Evolutionary conservation across 2,329 filamentous ascomycete genomes (phyloP), one percentile per base, ranked within the genome.

Genomic region (Fusarium temperatum): DNA sequence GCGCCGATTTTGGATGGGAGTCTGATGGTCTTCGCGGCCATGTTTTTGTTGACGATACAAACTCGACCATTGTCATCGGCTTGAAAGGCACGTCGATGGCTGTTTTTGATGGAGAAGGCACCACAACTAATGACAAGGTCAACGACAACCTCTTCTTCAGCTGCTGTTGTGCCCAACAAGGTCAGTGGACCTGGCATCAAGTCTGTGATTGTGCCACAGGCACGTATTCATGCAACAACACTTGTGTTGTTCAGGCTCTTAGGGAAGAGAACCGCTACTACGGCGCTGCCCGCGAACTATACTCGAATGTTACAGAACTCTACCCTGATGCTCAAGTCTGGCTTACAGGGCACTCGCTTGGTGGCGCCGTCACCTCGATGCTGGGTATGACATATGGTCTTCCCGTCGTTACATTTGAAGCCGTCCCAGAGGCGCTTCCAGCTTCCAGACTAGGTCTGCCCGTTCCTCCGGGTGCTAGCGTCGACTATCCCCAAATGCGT

Each of bases 61-160:
- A 98, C 82, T 90, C 90, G 41, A 98, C 96, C 3, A 88, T 98
- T 60, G 91, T 98, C 47, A 96, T 98, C 73, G 95, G 94, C 10
- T 84, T 99, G 64, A 99, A 99, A 84, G 96, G 96, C 61, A 98
- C 95, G 1, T 94, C 92, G 3, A 90, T 92, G 5, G 96, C 96
- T 18, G 91, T 98, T 8, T 98, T 98, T 80, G 96, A 98, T 81
- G 96, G 96, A n/a, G 93, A 96, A 42, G 96, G 95, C 58, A 98
- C 96, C 3, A 98, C 96, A 1, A 97, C 95, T 32, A 98, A 98
- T 76, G 96, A 99, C 84, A 99, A 99, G 85, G 87, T 95, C 79
- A 99, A 98, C 81, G 96, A 99, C 83, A 99, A 99, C 80, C 87
- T 99, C 15, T 98, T 97, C 83, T 98, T 98, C 84, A 97, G 95